Evolutionary conservation across 257 asterid genomes (phyloP), one percentile per base, ranked within the genome.

Genomic region (Schizonepeta tenuifolia): DNA sequence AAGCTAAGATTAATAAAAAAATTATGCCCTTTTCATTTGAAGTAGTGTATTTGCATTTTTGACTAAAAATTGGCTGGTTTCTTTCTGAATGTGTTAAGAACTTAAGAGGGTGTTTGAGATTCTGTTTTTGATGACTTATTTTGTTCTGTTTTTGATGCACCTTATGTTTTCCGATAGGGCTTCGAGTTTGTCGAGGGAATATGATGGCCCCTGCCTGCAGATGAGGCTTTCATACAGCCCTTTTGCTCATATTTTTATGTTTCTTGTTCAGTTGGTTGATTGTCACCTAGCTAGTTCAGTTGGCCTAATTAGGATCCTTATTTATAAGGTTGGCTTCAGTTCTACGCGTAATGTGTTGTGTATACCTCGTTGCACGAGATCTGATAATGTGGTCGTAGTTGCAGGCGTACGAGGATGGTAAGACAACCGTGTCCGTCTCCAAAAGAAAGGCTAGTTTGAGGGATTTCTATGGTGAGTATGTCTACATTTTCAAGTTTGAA

Each of bases 181-280:
- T 71, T 90, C 98, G 1, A 93, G 86, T 80, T 84, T 80, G 78
- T 84, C 96, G 9, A 79, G 82, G 63, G 96, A 78, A 56, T 87
- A 80, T 67, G 96, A 82, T 35, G 96, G 95, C 54, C 89, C 92
- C 36, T 81, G 89, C 81, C 81, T 90, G 68, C 98, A 93, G 78
- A 93, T 93, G 98, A 90, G 98, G 81, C 81, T 93, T 18, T 89
- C 98, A 5, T 93, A 90, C 80, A 90, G 96, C 83, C 96, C 96
- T 4, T 93, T 96, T 80, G 96, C 97, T 38, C 86, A 86, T 21
- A 60, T 89, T 69, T 87, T 93, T 33, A 81, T 90, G 36, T 90
- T 89, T 77, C 86, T 93, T 71, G 87, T 93, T 58, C 96, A 90
- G 68, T 90, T 96, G 98, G 82, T 92, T 18, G 98, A 93, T 78